A percentile compares a stretch with the other conserved stretches of the same genome.
phyloP scores from a whole-genome alignment of 2,329 filamentous ascomycete species.

The Colletotrichum sansevieriae region DNA sequence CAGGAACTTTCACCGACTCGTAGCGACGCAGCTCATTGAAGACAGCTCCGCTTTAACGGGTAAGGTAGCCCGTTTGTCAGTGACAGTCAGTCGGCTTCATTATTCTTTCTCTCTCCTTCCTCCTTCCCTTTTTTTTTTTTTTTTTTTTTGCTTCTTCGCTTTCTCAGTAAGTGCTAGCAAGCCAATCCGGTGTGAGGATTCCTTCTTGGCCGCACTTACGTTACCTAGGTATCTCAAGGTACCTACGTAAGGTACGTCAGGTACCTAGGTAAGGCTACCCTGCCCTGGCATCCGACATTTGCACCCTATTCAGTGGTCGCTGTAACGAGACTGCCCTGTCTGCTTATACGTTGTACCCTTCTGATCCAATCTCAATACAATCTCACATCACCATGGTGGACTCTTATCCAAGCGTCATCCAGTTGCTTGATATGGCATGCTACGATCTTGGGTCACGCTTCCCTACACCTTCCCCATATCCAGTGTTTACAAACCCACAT shows the following conservation, averaged over 20 bases:
- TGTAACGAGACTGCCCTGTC: neutral
- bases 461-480: slow-evolving; percentile 22
- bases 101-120: neutral
- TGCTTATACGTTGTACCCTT: too few relatives aligned
- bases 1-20: slow-evolving; percentile 40
- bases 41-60: slow-evolving; percentile 25
- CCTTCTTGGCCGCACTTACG: neutral
- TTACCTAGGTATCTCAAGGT: neutral
- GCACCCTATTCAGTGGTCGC: too few relatives aligned
- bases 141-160: neutral
- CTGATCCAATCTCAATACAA: slow-evolving; percentile 13
- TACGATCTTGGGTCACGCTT: slow-evolving; percentile 21
- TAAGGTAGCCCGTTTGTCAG: neutral
- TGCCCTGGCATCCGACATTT: too few relatives aligned
- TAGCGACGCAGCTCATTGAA: neutral
- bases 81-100: slow-evolving; percentile 19
- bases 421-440: slow-evolving; percentile 30
- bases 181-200: slow-evolving; percentile 12
- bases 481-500: slow-evolving; percentile 12
- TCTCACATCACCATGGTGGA: slow-evolving; percentile 22
- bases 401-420: slow-evolving; percentile 29
- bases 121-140: neutral
- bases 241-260: too few relatives aligned
- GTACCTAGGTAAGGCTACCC: too few relatives aligned
- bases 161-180: slow-evolving; percentile 5